Percentiles rank a stretch among this genome's conserved stretches.
Evolutionary conservation across 352 stramenopile genomes (phyloP).

Genomic region (Peronospora tabacina): DNA sequence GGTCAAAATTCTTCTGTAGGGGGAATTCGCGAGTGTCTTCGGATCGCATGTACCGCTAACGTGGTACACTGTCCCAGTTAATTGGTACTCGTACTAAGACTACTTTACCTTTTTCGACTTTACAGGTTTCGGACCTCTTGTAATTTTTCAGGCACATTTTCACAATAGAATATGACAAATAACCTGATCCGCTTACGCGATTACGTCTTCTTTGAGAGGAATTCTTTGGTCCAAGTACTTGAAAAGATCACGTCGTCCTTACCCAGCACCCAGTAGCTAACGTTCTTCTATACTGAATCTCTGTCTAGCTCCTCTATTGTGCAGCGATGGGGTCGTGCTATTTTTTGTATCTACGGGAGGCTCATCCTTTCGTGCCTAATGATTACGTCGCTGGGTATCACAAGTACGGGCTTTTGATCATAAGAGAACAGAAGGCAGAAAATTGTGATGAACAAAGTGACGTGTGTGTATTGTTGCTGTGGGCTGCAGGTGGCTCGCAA

Average conservation of each 20-base stretch:
- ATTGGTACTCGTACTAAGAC: background rate
- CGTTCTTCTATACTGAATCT: too few relatives aligned
- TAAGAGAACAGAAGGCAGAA: too few relatives aligned
- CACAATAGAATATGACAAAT: background rate
- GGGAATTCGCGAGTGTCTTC: conserved; percentile 10
- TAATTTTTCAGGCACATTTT: too few relatives aligned
- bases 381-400: conserved; percentile 50
- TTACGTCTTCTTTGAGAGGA: conserved; percentile 61
- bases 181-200: conserved; percentile 24
- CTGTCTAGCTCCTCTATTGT: conserved; percentile 68
- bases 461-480: background rate
- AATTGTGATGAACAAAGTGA: background rate
- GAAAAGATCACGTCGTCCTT: too few relatives aligned
- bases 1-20: conserved; percentile 28
- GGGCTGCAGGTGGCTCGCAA: conserved; percentile 40
- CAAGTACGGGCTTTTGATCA: conserved; percentile 31
- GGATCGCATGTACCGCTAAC: conserved; percentile 16
- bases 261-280: too few relatives aligned
- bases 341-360: conserved; percentile 60
- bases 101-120: too few relatives aligned
- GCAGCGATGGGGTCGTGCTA: conserved; percentile 59
- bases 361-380: conserved; percentile 53
- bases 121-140: too few relatives aligned
- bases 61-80: conserved; percentile 6
- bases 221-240: conserved; percentile 59